These are phyloP conservation scores for Xylariomycetidae sp. DNA, from an alignment of 2,329 filamentous ascomycete species.

Conservation along the genomic window DNA sequence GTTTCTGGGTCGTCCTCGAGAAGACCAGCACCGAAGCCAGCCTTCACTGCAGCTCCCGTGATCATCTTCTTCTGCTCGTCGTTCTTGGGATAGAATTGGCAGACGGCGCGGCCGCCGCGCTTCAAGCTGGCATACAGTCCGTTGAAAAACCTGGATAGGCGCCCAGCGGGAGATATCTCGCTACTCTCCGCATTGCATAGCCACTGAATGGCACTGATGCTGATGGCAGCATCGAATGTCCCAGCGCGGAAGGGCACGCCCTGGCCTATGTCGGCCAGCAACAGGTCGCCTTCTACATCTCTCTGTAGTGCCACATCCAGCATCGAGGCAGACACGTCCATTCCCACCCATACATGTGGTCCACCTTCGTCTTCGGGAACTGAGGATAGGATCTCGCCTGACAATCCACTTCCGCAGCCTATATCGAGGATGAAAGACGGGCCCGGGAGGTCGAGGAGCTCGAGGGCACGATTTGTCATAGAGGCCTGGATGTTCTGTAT, in stretches of 20 bases:
- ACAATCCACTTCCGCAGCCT: constrained; percentile 93
- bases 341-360: constrained; percentile 92
- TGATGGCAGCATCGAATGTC: constrained; percentile 89
- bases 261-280: constrained; percentile 92
- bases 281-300: constrained; percentile 87
- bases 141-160: constrained; percentile 84
- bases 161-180: constrained; percentile 72
- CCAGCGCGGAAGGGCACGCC: constrained; percentile 90
- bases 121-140: constrained; percentile 80
- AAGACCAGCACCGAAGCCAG: constrained; percentile 90
- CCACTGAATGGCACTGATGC: constrained; percentile 97
- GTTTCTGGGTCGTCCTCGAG: constrained; percentile 94
- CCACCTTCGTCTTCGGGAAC: constrained; percentile 64
- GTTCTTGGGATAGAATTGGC: constrained; percentile 98
- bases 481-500: constrained; percentile 92
- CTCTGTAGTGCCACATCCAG: constrained; percentile 88
- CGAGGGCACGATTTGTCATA: constrained; percentile 91
- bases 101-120: constrained; percentile 83
- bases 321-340: constrained; percentile 96
- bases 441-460: constrained; percentile 72
- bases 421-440: constrained; percentile 91
- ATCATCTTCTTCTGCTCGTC: constrained; percentile 90
- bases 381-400: constrained; percentile 85
- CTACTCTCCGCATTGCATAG: constrained; percentile 90
- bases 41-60: constrained; percentile 79